Base-by-base conservation (phyloP, 169 alveolate genomes). In the Theileria parva region DNA sequence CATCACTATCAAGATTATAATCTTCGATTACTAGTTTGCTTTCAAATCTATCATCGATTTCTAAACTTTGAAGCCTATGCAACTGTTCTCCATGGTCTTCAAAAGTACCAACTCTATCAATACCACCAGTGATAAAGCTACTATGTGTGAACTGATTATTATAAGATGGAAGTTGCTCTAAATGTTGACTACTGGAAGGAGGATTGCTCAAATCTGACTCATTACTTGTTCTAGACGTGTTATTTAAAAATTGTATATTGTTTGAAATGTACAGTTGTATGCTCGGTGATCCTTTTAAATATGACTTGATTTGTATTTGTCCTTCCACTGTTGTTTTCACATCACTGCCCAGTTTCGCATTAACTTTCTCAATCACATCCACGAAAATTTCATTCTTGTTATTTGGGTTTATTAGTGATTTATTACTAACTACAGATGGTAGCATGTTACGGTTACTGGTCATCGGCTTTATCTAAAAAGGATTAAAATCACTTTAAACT, bases 301-400 rank as follows among this genome's bases (percentile, higher is more conserved):
- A 96, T 61, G 96, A 92, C 86, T 95, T 96, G 91, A 96, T 94
- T 63, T 93, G 92, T 28, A 96, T 95, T 23, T 95, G 95, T 2
- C 99, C 99, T 77, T 95, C 98, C 1, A 97, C 90, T 61, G 95
- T 93, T n/a, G 95, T 90, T 37, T 94, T 92, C 69, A 92, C 94
- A 70, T 89, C 93, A 27, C 93, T 85, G 70, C 96, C 95, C 91
- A 96, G 92, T 30, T 96, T 88, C 17, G 94, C 95, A 68, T 95
- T 81, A 30, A 88, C 72, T 55, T 79, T 80, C 71, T 89, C 94
- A 27, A 89, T 51, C 34, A 89, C 88, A 51, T 89, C 94, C 6
- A 89, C 61, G 66, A 89, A 89, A 12, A 89, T 86, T 78, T 89
- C 94, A 60, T 55, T 75, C 11, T 80, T 72, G 21, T 73, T 64